Conservation (phyloP, 2,329 filamentous ascomycete genomes). For the Diplodia intermedia region DNA sequence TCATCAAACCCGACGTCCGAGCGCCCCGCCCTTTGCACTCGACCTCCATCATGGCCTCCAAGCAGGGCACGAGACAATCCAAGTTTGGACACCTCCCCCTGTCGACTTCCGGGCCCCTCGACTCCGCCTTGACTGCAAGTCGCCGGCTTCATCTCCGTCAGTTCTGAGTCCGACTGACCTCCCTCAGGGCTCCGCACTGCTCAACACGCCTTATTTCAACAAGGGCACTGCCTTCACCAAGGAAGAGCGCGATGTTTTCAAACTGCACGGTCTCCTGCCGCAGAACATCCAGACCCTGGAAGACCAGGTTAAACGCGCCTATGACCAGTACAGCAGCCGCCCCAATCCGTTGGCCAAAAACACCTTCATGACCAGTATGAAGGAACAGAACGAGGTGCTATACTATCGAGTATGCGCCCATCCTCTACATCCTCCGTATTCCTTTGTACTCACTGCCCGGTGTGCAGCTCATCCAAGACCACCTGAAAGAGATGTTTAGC, state of each 20-base stretch:
- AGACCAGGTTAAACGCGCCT: slow-evolving; percentile 77
- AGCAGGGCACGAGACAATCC: slow-evolving; percentile 28
- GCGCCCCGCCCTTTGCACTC: slow-evolving; percentile 6
- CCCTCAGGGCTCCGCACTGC: slow-evolving; percentile 56
- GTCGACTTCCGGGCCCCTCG: slow-evolving; percentile 51
- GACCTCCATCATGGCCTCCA: slow-evolving; percentile 20
- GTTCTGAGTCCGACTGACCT: neutral
- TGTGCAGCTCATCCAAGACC: slow-evolving; percentile 71
- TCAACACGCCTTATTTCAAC: slow-evolving; percentile 75
- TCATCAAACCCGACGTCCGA: neutral
- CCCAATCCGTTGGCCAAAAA: slow-evolving; percentile 78
- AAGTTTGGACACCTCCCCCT: slow-evolving; percentile 50
- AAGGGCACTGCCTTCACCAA: slow-evolving; percentile 80
- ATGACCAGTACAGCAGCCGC: slow-evolving; percentile 74
- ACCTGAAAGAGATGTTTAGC: slow-evolving; percentile 86
- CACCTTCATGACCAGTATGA: slow-evolving; percentile 84
- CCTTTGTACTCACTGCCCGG: neutral
- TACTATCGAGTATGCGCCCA: slow-evolving; percentile 70
- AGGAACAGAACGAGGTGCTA: slow-evolving; percentile 83
- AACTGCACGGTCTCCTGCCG: slow-evolving; percentile 75
- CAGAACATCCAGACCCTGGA: slow-evolving; percentile 75
- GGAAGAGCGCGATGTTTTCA: slow-evolving; percentile 73
- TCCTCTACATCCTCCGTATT: too few relatives aligned
- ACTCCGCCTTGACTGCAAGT: slow-evolving; percentile 50
- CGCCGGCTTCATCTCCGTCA: neutral